Base-by-base conservation (phyloP, 805 yeast species). In the Candida oleophila region DNA sequence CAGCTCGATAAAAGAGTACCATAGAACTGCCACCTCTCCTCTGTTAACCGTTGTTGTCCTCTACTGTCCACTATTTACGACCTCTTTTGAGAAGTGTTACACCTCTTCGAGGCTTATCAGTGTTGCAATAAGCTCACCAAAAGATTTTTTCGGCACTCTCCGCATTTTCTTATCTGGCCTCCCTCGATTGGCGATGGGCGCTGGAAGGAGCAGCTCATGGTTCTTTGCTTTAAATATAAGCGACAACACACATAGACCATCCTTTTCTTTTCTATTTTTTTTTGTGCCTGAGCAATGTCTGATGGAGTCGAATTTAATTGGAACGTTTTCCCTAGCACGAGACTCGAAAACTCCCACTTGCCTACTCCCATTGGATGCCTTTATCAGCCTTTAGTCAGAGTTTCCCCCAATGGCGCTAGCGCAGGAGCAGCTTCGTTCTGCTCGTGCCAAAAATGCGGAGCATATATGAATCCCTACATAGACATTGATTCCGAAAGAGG, bases 251-350 rank as follows among this genome's bases (percentile, higher is more conserved):
- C n/a, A n/a, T n/a, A n/a, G 5, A 25, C 11, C 30, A 7, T 11
- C 30, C 30, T 5, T 25, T 25, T 25, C 30, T 25, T 25, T 25
- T 11, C 11, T 25, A 25, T 25, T 7, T 7, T 25, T 25, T 25
- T 7, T 7, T 7, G 30, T 25, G 30, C 5, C 11, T 25, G 5
- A 7, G 30, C 30, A 25, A 25, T 25, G 30, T 25, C 30, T 7
- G 11, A 11, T 25, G 87, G 87, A 45, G 80, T 83, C 43, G 77
- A 87, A 48, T 85, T 87, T 71, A 81, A 86, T 56, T 87, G 92
- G 92, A 84, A 87, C 64, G 55, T 68, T 9, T 64, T 71, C 50
- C 75, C 76, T 1, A 58, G 67, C 16, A 69, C 74, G 1, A 60
- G 69, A 37, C 53, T 69, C 4, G 76, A 71, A 47, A 63, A 61